phyloP scores from a whole-genome alignment of 148 eudicot genomes.

The Rhododendron henanense region DNA sequence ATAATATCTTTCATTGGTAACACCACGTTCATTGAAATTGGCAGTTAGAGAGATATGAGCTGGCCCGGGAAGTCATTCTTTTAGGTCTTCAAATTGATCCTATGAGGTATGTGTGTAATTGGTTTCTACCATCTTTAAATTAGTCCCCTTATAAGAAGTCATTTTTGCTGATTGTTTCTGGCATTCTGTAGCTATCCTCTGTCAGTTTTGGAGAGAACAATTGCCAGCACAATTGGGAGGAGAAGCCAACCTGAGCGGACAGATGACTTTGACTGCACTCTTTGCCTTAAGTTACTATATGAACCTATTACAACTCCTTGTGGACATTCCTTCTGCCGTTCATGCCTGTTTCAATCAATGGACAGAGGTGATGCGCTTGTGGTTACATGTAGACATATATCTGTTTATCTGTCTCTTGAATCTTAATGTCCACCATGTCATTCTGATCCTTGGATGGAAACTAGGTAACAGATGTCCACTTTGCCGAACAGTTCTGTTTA shows the following conservation, averaged over 20 bases:
- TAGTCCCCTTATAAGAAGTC: background rate
- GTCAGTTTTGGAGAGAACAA: constrained; percentile 42
- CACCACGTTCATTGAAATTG: constrained; percentile 17
- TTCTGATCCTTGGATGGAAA: constrained; percentile 20
- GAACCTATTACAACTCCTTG: constrained; percentile 98
- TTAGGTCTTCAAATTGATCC: constrained; percentile 93
- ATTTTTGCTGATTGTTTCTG: constrained; percentile 22
- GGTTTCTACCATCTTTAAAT: background rate
- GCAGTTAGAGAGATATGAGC: constrained; percentile 82
- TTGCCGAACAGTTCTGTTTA: constrained; percentile 83
- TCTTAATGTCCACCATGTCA: background rate
- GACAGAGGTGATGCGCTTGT: constrained; percentile 58
- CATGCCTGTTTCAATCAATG: constrained; percentile 97
- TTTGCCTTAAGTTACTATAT: constrained; percentile 85
- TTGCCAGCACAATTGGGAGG: constrained; percentile 27
- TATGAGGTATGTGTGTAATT: constrained; percentile 43
- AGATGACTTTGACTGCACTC: constrained; percentile 94
- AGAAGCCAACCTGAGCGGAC: constrained; percentile 64
- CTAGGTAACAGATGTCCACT: constrained; percentile 88
- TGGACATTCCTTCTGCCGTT: constrained; percentile 96
- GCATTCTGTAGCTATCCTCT: constrained; percentile 56
- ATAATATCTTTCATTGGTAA: constrained; percentile 3
- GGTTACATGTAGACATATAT: too few relatives aligned
- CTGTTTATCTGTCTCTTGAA: background rate
- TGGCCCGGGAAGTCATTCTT: constrained; percentile 60